phyloP scores from a whole-genome alignment of 2,329 filamentous ascomycete species.

The Neofusicoccum sp. region DNA sequence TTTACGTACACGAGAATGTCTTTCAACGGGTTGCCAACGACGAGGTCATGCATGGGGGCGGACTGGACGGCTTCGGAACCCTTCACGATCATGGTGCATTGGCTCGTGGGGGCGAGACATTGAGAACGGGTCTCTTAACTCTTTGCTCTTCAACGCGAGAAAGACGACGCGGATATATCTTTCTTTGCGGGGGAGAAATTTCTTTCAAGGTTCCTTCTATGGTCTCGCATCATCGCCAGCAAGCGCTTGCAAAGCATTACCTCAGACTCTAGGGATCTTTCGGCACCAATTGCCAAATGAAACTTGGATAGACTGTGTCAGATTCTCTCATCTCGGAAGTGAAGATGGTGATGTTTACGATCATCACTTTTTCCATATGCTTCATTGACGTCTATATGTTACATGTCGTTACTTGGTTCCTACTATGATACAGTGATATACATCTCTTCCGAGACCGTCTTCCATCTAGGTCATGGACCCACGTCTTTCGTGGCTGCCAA shows the following conservation, averaged over 20 bases:
- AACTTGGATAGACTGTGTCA: constrained; percentile 6
- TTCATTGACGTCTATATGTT: background rate
- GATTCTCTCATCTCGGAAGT: background rate
- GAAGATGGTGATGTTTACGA: background rate
- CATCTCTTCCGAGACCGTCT: background rate
- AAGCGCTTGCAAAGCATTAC: constrained; percentile 5
- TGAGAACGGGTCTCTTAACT: constrained; percentile 2
- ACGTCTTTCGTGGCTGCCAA: background rate
- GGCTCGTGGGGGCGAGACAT: background rate
- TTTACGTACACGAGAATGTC: constrained; percentile 13
- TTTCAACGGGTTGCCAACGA: constrained; percentile 1
- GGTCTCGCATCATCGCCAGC: constrained; percentile 10
- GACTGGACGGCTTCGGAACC: background rate
- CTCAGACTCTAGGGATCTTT: constrained; percentile 9
- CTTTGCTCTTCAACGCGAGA: background rate
- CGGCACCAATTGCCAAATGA: constrained; percentile 1
- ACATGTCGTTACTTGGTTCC: no score
- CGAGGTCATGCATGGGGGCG: background rate
- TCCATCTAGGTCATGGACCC: background rate
- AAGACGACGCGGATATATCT: background rate
- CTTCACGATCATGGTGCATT: constrained; percentile 7
- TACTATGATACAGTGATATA: no score
- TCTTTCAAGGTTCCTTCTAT: constrained; percentile 1
- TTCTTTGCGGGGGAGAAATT: constrained; percentile 2
- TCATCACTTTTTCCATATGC: background rate